These are phyloP conservation scores for Phoma sp. DNA, from an alignment of 2,329 filamentous ascomycete species.

Conservation along the genomic window DNA sequence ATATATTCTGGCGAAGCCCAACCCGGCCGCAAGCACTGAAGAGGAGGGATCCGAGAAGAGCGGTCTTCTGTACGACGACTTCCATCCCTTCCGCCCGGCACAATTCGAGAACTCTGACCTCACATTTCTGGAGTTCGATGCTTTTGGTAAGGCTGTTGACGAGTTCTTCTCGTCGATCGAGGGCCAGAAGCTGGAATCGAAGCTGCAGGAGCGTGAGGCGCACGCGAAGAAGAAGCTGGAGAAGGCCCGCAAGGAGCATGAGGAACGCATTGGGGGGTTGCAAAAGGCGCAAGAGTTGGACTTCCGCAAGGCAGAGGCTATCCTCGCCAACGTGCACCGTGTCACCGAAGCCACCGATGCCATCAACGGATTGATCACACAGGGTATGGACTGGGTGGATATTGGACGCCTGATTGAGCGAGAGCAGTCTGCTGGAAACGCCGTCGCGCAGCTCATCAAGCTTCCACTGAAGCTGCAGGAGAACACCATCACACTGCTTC, in stretches of 20 bases:
- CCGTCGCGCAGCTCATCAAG: slow-evolving; percentile 85
- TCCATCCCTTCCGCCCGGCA: slow-evolving; percentile 86
- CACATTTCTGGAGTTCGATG: slow-evolving; percentile 76
- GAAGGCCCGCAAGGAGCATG: slow-evolving; percentile 81
- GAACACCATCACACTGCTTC: slow-evolving; percentile 80
- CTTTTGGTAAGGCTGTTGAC: slow-evolving; percentile 92
- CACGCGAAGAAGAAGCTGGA: slow-evolving; percentile 84
- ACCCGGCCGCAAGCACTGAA: slow-evolving; percentile 44
- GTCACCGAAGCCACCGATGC: slow-evolving; percentile 93
- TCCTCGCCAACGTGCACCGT: slow-evolving; percentile 86
- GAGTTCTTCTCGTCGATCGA: slow-evolving; percentile 98
- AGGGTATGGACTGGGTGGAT: slow-evolving; percentile 98
- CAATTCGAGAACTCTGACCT: slow-evolving; percentile 75
- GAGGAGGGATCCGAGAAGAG: slow-evolving; percentile 51
- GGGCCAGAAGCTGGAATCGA: slow-evolving; percentile 87
- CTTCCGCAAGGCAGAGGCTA: slow-evolving; percentile 84
- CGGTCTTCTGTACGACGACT: slow-evolving; percentile 83
- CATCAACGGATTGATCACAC: slow-evolving; percentile 86
- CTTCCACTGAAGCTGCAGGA: slow-evolving; percentile 88
- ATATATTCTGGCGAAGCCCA: slow-evolving; percentile 81
- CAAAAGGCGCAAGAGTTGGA: slow-evolving; percentile 83
- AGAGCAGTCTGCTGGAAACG: slow-evolving; percentile 80
- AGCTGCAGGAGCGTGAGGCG: slow-evolving; percentile 80
- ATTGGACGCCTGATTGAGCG: slow-evolving; percentile 87
- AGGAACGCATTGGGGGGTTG: slow-evolving; percentile 81